These are phyloP conservation scores for Parasitella parasitica DNA, from an alignment of 371 early-diverging fungal species.

Conservation along the genomic window DNA sequence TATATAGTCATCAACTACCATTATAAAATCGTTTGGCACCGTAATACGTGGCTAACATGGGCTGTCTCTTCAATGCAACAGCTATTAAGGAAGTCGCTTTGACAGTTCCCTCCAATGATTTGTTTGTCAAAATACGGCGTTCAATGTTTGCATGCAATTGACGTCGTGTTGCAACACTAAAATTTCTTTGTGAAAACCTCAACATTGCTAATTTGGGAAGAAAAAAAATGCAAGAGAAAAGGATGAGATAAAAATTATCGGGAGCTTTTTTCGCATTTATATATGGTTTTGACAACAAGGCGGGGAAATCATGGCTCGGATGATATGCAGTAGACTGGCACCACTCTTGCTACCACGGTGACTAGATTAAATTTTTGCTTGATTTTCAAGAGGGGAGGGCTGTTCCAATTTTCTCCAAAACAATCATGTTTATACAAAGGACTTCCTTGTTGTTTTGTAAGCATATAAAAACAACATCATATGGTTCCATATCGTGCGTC, in stretches of 20 bases:
- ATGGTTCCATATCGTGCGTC: background rate
- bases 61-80: background rate
- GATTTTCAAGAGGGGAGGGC: background rate
- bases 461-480: background rate
- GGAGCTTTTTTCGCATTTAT: background rate
- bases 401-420: background rate
- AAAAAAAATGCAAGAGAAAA: background rate
- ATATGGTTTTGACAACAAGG: background rate
- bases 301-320: background rate
- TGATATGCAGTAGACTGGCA: too few species aligned
- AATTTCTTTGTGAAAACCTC: background rate
- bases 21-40: slow-evolving; percentile 14
- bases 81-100: background rate
- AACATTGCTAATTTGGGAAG: background rate
- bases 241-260: background rate
- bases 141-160: background rate
- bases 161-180: background rate
- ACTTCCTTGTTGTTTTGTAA: background rate
- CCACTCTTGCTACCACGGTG: too few species aligned
- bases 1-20: background rate
- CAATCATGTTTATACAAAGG: background rate
- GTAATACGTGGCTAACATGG: background rate
- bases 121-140: background rate
- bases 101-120: background rate
- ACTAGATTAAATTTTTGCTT: background rate